These are phyloP conservation scores for Ophiostoma sp. DNA, from an alignment of 2,329 filamentous ascomycete species.

Conservation along the genomic window DNA sequence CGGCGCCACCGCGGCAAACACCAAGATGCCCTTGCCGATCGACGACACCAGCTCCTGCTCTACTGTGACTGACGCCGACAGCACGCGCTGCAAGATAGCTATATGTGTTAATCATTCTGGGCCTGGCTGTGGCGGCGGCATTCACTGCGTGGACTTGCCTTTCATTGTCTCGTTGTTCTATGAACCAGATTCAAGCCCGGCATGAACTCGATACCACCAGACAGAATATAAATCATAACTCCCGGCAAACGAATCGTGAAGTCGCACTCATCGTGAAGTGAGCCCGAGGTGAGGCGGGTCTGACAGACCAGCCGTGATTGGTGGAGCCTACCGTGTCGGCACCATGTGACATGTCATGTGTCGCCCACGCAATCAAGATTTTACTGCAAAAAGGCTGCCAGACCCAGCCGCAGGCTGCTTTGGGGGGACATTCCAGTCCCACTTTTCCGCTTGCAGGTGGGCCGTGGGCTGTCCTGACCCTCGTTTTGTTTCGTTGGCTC, in stretches of 20 bases:
- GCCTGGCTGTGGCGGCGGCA: no score
- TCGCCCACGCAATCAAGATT: not conserved
- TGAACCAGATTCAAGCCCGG: no score
- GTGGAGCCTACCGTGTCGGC: not conserved
- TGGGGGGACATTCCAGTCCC: conserved; percentile 13
- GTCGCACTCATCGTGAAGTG: no score
- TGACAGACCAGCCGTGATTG: not conserved
- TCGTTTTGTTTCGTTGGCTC: conserved; percentile 21
- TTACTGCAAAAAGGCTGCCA: not conserved
- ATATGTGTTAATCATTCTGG: conserved; percentile 12
- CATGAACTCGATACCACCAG: no score
- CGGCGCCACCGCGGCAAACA: conserved; percentile 85
- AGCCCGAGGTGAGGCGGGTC: not conserved
- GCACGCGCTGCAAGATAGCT: conserved; percentile 90
- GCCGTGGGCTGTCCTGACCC: conserved; percentile 9
- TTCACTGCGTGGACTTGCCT: not conserved
- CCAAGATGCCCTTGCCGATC: conserved; percentile 83
- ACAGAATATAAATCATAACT: no score
- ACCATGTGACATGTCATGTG: conserved; percentile 3
- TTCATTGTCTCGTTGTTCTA: not conserved
- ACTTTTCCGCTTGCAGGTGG: conserved; percentile 19
- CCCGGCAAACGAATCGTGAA: no score
- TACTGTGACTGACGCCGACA: conserved; percentile 92
- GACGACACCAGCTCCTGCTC: conserved; percentile 84
- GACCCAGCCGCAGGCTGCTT: conserved; percentile 15